Base-by-base conservation (phyloP, 768 basidiomycete species). In the Leucogyrophana mollusca region DNA sequence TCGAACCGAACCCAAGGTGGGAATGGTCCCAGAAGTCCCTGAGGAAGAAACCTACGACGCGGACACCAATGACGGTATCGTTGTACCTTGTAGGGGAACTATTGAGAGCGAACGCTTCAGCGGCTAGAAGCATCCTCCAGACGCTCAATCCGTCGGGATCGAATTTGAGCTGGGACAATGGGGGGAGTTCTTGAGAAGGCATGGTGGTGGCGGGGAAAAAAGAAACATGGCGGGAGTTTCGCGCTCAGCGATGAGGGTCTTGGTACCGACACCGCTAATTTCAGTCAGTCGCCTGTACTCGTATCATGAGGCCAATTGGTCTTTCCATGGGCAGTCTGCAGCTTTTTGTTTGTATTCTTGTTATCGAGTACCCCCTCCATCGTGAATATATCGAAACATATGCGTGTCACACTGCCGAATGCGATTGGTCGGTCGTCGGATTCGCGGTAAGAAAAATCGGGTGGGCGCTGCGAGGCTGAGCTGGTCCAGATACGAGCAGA, bases 371-470 rank as follows among this genome's bases (percentile, higher is more conserved):
- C n/a, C n/a, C n/a, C n/a, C n/a, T n/a, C n/a, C n/a, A n/a, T n/a
- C n/a, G n/a, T n/a, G n/a, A n/a, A n/a, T n/a, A n/a, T n/a, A n/a
- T n/a, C n/a, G n/a, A n/a, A n/a, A n/a, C n/a, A n/a, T n/a, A n/a
- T n/a, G n/a, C n/a, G n/a, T n/a, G n/a, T n/a, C n/a, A n/a, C n/a
- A n/a, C n/a, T n/a, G n/a, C n/a, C n/a, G n/a, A n/a, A n/a, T n/a
- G n/a, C n/a, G n/a, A n/a, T n/a, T n/a, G n/a, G n/a, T n/a, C n/a
- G n/a, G 57, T 56, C 0, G 37, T 39, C 9, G 60, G 43, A 43
- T 57, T 56, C 50, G 57, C 52, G 11, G 53, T 53, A 35, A 50
- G 45, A 43, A 52, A 43, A 51, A 56, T 56, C 62, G 18, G 63
- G 46, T 37, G 55, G 45, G 10, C 53, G 47, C 36, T 32, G 37